Base-by-base conservation (phyloP, 2,329 filamentous ascomycete genomes). In the Paecilomyces niveus region DNA sequence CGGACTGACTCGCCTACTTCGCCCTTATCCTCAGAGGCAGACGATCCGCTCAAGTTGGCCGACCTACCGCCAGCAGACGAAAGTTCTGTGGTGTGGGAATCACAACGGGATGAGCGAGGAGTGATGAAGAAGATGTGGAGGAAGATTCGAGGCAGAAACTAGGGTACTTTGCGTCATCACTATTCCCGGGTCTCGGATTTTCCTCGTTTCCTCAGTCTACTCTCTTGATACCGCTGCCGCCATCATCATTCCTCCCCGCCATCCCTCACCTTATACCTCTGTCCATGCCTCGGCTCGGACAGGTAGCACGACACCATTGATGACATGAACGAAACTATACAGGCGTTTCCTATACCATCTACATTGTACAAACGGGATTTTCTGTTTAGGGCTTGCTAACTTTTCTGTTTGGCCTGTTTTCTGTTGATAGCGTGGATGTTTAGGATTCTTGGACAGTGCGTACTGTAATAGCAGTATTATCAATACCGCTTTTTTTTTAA, bases 11-110 rank as follows among this genome's bases (percentile, higher is more conserved):
- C 66, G 9, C 63, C 64, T 3, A 54, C 61, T 2, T 62, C 64
- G 7, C 55, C 61, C n/a, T 90, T 85, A 50, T 89, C 86, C 85
- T 84, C 88, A 67, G 76, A 76, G 32, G 60, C 77, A 63, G 73
- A 81, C 63, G 79, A 85, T 61, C 81, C 83, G 1, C 71, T 85
- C 33, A 79, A 80, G n/a, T 70, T 85, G 18, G 81, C 82, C 45
- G 78, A 80, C 51, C 72, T 87, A 21, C 75, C 79, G 2, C 69
- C 70, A 7, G 67, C 77, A 9, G 76, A 78, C 18, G 76, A 79
- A 57, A 75, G 65, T 21, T 63, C 67, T 24, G 66, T 79, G 6
- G 66, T 75, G 35, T 77, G 75, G 73, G 76, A 79, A 63, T 75
- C 73, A 3, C 74, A 79, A 51, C 67, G 73, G 21, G 68, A 73